Base-by-base conservation (phyloP, 305 asterid species). In the Fraxinus sp. region DNA sequence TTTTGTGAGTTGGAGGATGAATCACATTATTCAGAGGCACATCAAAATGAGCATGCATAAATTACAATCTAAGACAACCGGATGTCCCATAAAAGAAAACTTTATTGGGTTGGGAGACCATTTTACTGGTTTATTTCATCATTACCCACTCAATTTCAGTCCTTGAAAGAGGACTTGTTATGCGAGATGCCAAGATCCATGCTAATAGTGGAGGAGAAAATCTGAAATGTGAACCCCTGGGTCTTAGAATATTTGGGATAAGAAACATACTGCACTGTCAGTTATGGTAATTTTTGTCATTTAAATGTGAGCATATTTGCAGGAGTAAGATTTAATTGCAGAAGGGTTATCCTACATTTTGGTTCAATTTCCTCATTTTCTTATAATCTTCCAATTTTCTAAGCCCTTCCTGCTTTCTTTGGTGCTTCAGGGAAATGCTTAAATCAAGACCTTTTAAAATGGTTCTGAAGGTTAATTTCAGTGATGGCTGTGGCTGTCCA, bases 401-500 rank as follows among this genome's bases (percentile, higher is more conserved):
- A 16, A 71, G 24, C 41, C 10, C 11, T 71, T 33, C 77, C 52
- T 73, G 73, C 6, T 28, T 41, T 1, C 43, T 41, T 39, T 80
- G 79, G 36, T 30, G 64, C 41, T 84, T 18, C 77, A 85, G 87
- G 81, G 79, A 70, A 81, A 75, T 76, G 79, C 81, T 76, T 20
- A 80, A 33, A 75, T 37, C 86, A 22, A 81, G 83, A 78, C 86
- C 89, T n/a, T 52, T 72, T 16, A 75, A 86, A 46, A 75, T 83
- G 66, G 41, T 66, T 26, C 41, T 86, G 79, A 86, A 83, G 83
- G 78, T 86, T 49, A 82, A 81, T 68, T 82, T 85, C 80, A 82
- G 83, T 82, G 83, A 85, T 79, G 87, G 87, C 3, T 85, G 87
- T 75, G 79, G 70, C 33, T 85, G 87, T 74, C 68, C 43, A 46